Percentiles rank a stretch among this genome's conserved stretches.
Conservation (phyloP, 140 eudicot genomes). For the Bidens hawaiensis region DNA sequence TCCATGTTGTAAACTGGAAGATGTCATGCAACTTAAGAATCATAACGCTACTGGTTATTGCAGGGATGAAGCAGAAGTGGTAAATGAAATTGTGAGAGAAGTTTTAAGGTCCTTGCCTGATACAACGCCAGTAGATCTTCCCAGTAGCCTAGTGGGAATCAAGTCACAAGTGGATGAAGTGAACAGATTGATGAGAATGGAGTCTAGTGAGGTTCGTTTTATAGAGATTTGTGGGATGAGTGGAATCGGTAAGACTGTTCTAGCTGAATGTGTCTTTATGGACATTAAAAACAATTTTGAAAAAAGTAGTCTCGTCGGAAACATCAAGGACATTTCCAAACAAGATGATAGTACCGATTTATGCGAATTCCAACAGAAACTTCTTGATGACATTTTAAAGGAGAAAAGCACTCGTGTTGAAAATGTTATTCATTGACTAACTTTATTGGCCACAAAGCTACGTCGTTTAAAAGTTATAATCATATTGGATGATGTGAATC, state of each 20-base stretch:
- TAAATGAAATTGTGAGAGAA: not conserved
- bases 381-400: conserved; percentile 12
- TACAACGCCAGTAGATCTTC: not conserved
- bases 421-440: conserved; percentile 2
- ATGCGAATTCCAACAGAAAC: conserved; percentile 11
- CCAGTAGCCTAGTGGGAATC: conserved; percentile 18
- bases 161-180: conserved; percentile 13
- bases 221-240: conserved; percentile 32
- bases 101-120: not conserved
- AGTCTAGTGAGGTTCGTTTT: conserved; percentile 7
- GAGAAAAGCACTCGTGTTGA: not conserved
- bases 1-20: not conserved
- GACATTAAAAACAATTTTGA: not conserved
- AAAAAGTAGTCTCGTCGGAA: conserved; percentile 7
- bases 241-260: conserved; percentile 25
- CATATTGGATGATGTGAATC: conserved; percentile 29
- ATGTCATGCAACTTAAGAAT: not conserved
- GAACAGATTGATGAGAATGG: not conserved
- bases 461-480: conserved; percentile 15
- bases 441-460: conserved; percentile 8
- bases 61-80: conserved; percentile 5
- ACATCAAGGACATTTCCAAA: conserved; percentile 19
- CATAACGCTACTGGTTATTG: not conserved
- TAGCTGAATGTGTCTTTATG: conserved; percentile 20
- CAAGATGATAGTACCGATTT: not conserved